phyloP scores from a whole-genome alignment of 148 eudicot species.

The Fallopia convolvulus region DNA sequence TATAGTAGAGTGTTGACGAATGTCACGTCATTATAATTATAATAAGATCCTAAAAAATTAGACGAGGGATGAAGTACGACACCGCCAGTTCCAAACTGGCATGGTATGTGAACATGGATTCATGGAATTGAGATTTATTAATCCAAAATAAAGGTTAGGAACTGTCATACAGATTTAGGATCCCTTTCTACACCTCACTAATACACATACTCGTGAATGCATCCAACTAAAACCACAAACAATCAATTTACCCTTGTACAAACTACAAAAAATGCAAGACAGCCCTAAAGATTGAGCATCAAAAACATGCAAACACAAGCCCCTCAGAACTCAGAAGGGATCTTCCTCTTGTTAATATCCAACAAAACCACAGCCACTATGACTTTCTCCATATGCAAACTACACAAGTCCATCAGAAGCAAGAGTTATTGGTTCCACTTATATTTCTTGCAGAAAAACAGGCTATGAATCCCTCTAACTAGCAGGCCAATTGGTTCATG shows the following conservation, averaged over 20 bases:
- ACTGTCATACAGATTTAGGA: neutral
- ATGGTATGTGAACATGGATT: too few species aligned
- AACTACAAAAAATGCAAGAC: neutral
- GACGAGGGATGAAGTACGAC: too few species aligned
- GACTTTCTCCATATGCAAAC: neutral
- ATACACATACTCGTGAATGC: neutral
- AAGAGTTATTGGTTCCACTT: neutral
- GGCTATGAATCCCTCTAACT: neutral
- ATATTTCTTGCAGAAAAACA: neutral
- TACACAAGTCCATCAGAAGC: neutral
- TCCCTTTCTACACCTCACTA: too few species aligned
- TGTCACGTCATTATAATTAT: neutral
- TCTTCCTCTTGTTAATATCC: neutral
- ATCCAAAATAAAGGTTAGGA: neutral
- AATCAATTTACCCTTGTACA: neutral
- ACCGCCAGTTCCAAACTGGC: too few species aligned
- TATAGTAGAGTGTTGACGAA: neutral
- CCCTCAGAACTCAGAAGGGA: too few species aligned
- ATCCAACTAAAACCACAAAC: neutral
- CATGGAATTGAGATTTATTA: neutral
- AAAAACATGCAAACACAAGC: neutral
- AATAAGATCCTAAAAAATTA: too few species aligned
- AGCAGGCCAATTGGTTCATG: neutral
- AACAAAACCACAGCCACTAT: neutral
- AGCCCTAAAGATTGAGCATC: neutral